Evolutionary conservation across 1,284 basidiomycete genomes (phyloP).

Genomic region (Bondarzewia mesenterica): DNA sequence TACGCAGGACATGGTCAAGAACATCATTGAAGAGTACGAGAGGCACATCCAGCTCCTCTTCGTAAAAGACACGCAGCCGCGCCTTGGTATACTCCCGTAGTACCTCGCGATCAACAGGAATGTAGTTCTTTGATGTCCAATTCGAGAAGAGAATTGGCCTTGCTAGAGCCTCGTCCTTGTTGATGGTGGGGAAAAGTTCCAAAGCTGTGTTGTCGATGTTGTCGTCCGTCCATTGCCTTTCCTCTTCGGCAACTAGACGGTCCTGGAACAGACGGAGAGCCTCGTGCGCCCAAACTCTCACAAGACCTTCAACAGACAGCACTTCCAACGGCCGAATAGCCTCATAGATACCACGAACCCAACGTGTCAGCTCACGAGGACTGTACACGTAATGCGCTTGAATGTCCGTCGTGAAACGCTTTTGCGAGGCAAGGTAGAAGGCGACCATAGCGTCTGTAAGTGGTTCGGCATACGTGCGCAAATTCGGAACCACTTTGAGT

Average conservation of each 20-base stretch:
- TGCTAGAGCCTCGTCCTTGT: constrained; percentile 71
- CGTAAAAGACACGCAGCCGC: constrained; percentile 90
- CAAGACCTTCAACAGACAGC: constrained; percentile 87
- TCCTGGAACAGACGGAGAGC: constrained; percentile 97
- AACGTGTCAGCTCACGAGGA: constrained; percentile 97
- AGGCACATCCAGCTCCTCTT: constrained; percentile 97
- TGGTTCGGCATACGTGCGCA: constrained; percentile 90
- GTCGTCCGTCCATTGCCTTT: constrained; percentile 93
- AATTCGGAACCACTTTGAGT: constrained; percentile 91
- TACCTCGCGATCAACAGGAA: constrained; percentile 88
- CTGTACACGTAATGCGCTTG: constrained; percentile 99
- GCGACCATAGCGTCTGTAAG: constrained; percentile 97
- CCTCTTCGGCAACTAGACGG: constrained; percentile 87
- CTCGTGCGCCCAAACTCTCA: constrained; percentile 98
- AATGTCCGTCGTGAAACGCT: constrained; percentile 88
- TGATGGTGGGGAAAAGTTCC: constrained; percentile 90
- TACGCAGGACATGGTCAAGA: constrained; percentile 92
- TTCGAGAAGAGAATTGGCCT: constrained; percentile 97
- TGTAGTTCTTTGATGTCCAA: constrained; percentile 98
- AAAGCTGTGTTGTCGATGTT: constrained; percentile 81
- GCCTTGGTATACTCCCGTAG: constrained; percentile 97
- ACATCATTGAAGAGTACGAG: constrained; percentile 99
- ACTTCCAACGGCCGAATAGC: constrained; percentile 90
- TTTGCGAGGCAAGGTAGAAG: constrained; percentile 93
- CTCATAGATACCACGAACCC: constrained; percentile 97